A percentile compares a stretch with the other conserved stretches of the same genome.
Evolutionary conservation across 441 rosid species (phyloP).

Genomic region (Raphanus hybrid): DNA sequence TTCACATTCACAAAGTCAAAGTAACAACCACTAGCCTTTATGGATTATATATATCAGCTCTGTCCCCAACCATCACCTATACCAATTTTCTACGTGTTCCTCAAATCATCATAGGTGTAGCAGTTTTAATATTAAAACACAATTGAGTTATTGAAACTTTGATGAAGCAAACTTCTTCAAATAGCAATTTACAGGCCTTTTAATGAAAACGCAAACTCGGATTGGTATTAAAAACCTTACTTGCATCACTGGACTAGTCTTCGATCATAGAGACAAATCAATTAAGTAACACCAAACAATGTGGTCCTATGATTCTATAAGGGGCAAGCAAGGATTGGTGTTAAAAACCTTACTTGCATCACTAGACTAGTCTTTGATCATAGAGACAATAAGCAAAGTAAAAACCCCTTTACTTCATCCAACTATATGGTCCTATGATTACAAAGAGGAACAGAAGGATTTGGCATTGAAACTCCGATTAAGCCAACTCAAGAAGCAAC

Average conservation of each 20-base stretch:
- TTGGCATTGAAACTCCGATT: neutral
- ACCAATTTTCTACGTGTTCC: slow-evolving; percentile 2
- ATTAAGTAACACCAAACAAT: neutral
- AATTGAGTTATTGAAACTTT: neutral
- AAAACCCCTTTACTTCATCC: neutral
- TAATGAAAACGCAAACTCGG: neutral
- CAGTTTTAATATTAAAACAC: neutral
- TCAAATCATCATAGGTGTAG: neutral
- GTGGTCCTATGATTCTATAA: too few species aligned
- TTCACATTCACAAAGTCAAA: neutral
- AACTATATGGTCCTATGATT: too few species aligned
- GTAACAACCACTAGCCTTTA: neutral
- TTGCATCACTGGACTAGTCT: neutral
- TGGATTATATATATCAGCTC: neutral
- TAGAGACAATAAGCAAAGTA: slow-evolving; percentile 6
- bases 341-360: neutral
- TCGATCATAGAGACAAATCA: slow-evolving; percentile 16
- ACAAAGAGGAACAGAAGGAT: neutral
- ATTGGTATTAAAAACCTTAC: neutral
- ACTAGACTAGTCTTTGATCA: slow-evolving; percentile 10
- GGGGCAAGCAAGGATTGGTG: neutral
- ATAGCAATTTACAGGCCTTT: neutral
- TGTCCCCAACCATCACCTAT: neutral
- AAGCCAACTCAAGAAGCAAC: neutral
- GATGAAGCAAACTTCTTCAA: neutral